Conservation (phyloP, 2,329 filamentous ascomycete species). For the Aspergillus alliaceus region DNA sequence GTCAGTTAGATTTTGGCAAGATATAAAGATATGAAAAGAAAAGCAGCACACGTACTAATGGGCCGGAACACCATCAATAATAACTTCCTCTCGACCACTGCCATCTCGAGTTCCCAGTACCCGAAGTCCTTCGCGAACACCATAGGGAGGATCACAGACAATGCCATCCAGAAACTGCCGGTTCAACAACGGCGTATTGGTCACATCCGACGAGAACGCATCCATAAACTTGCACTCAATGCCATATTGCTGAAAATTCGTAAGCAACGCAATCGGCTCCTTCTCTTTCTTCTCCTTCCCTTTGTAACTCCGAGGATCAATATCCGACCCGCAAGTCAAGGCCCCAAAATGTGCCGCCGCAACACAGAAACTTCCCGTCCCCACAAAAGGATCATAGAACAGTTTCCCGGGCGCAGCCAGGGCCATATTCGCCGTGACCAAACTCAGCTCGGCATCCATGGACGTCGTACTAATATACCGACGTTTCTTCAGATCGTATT, state of each 20-base stretch:
- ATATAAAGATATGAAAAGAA: not conserved
- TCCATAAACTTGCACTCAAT: constrained; percentile 68
- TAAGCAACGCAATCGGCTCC: constrained; percentile 47
- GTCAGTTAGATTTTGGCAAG: constrained; percentile 3
- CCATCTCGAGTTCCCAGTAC: constrained; percentile 76
- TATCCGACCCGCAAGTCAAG: constrained; percentile 80
- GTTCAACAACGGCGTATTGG: constrained; percentile 72
- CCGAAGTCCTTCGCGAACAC: constrained; percentile 85
- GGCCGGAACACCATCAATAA: constrained; percentile 68
- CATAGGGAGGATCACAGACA: constrained; percentile 93
- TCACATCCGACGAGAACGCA: constrained; percentile 81
- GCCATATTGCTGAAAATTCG: constrained; percentile 85
- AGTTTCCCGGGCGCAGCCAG: constrained; percentile 78
- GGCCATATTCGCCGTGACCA: constrained; percentile 89
- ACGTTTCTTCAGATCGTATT: constrained; percentile 88
- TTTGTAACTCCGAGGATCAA: constrained; percentile 85
- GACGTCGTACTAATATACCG: constrained; percentile 93
- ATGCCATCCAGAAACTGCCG: constrained; percentile 78
- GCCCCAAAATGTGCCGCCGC: constrained; percentile 91
- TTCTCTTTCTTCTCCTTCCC: constrained; percentile 57
- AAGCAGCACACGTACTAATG: constrained; percentile 58
- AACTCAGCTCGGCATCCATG: constrained; percentile 92
- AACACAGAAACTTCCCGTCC: constrained; percentile 88
- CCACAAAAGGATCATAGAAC: constrained; percentile 93
- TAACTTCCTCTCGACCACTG: constrained; percentile 52